Base-by-base conservation (phyloP, 805 yeast genomes). In the Candida namnaoensis region DNA sequence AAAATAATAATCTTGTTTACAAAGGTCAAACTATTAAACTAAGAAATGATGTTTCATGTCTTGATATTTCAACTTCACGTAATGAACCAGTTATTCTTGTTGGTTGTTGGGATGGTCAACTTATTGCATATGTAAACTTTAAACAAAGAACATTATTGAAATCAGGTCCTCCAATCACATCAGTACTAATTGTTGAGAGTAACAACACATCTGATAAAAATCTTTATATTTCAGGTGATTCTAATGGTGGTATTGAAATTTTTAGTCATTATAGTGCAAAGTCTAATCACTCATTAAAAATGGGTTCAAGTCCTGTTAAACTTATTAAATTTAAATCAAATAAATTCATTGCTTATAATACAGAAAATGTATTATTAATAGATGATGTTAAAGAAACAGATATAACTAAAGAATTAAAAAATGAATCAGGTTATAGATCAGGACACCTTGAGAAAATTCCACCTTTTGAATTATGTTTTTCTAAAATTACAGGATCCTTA, bases 81-180 rank as follows among this genome's bases (percentile, higher is more conserved):
- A 34, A 39, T 13, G 35, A 35, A 2, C 13, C 36, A 2, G 34
- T 42, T 14, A 40, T 49, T 8, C 13, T 54, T 3, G 38, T 46
- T 25, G 60, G 60, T 7, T 41, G 37, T 14, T 55, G 60, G 60
- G 45, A 50, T 42, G 60, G 60, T 1, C 34, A 44, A 5, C 37
- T 47, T 4, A 23, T 28, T 13, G 8, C 51, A 2, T 45, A 26
- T 27, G 23, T 38, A 3, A 41, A 47, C 26, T 45, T 43, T 7
- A 35, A 43, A 1, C 44, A 35, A 19, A 46, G 38, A 33, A 5
- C 25, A 5, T 12, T 47, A 2, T 26, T 34, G 26, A 41, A 41
- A 12, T 32, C 44, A 4, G 42, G 44, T 3, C 12, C 45, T 8
- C 49, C 54, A 1, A 41, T 49, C 3, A 47, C 45, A 32, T 55